Evolutionary conservation across 495 filamentous ascomycete species (phyloP).

Genomic region (Aspergillus sclerotioniger): DNA sequence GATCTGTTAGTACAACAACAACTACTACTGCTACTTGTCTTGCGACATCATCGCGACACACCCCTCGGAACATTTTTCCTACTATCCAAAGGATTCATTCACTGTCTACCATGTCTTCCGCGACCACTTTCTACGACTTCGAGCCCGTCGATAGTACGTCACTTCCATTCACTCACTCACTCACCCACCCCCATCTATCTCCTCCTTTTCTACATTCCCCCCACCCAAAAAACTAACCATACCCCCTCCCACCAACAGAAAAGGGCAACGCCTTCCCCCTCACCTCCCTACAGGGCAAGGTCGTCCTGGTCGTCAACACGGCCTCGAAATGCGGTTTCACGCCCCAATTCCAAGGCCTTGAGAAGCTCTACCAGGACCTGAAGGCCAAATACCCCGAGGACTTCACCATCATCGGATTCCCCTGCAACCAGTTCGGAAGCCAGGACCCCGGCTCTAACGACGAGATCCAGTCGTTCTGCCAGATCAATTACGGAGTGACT

Average conservation of each 20-base stretch:
- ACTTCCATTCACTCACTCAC: slow-evolving; percentile 4
- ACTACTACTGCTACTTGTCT: neutral
- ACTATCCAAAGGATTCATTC: neutral
- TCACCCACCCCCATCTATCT: neutral
- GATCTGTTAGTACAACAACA: neutral
- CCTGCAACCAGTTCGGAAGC: slow-evolving; percentile 93
- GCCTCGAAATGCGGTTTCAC: slow-evolving; percentile 99
- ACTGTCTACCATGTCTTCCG: slow-evolving; percentile 71
- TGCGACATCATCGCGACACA: slow-evolving; percentile 2
- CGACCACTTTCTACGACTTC: slow-evolving; percentile 89
- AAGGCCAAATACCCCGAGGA: slow-evolving; percentile 64
- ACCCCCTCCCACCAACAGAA: slow-evolving; percentile 48
- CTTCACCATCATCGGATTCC: slow-evolving; percentile 90
- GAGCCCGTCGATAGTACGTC: slow-evolving; percentile 75
- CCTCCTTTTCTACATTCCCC: neutral
- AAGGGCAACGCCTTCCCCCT: slow-evolving; percentile 71
- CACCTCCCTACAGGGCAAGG: slow-evolving; percentile 73
- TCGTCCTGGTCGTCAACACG: slow-evolving; percentile 96
- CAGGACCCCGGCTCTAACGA: slow-evolving; percentile 90
- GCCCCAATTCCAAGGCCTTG: slow-evolving; percentile 88
- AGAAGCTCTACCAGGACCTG: slow-evolving; percentile 83
- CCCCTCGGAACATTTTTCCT: neutral
- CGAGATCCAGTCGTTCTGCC: slow-evolving; percentile 89
- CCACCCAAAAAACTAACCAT: slow-evolving; percentile 19
- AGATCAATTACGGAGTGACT: slow-evolving; percentile 89